phyloP scores from a whole-genome alignment of 2,329 filamentous ascomycete genomes.

The Lasiodiplodia sp. region DNA sequence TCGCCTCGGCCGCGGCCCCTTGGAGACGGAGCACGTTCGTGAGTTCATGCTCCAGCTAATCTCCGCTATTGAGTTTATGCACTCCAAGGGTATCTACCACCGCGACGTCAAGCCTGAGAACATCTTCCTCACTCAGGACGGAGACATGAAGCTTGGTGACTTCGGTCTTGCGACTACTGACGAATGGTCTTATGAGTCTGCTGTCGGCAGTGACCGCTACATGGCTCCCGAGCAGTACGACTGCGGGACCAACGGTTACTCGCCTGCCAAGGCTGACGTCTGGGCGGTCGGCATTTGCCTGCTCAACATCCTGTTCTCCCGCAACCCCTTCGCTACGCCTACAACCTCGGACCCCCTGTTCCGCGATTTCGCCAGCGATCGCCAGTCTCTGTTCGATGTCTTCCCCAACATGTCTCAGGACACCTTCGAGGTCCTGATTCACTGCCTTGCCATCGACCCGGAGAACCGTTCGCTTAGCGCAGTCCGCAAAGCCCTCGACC shows the following conservation, averaged over 20 bases:
- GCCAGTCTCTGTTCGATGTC: constrained; percentile 95
- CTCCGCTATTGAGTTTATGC: constrained; percentile 87
- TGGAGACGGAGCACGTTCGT: constrained; percentile 95
- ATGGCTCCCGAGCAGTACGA: constrained; percentile 99
- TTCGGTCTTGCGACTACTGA: constrained; percentile 93
- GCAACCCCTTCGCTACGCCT: constrained; percentile 93
- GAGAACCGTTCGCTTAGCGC: constrained; percentile 82
- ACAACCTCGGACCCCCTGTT: constrained; percentile 92
- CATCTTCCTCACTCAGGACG: constrained; percentile 88
- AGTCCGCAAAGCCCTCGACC: constrained; percentile 78
- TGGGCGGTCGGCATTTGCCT: constrained; percentile 98
- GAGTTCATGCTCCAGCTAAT: constrained; percentile 97
- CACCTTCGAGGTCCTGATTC: constrained; percentile 89
- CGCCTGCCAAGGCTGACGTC: constrained; percentile 89
- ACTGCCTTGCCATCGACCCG: constrained; percentile 92
- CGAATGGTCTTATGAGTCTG: constrained; percentile 88
- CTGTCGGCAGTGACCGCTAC: constrained; percentile 96
- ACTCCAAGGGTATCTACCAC: constrained; percentile 90
- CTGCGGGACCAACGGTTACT: constrained; percentile 85
- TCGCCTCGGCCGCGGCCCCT: constrained; percentile 81
- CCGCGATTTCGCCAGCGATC: constrained; percentile 89
- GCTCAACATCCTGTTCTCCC: constrained; percentile 94
- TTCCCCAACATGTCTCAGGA: constrained; percentile 99
- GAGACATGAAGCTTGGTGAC: constrained; percentile 94
- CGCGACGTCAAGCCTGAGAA: constrained; percentile 99